phyloP scores from a whole-genome alignment of 2,329 filamentous ascomycete species.

The Aureobasidium subglaciale region DNA sequence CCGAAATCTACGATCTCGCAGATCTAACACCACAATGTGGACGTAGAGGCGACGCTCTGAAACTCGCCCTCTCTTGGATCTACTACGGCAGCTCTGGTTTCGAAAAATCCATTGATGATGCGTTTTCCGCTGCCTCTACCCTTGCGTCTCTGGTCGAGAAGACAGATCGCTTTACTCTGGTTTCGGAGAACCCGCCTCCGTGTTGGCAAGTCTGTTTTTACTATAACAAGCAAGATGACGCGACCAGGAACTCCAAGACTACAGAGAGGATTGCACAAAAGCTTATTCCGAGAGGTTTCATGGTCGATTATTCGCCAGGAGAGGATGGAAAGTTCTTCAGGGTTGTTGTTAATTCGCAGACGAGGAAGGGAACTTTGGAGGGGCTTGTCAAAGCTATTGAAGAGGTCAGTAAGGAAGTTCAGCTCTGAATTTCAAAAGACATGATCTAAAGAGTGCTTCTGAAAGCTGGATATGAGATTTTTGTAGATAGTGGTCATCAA shows the following conservation, averaged over 20 bases:
- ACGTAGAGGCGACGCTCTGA: slow-evolving; percentile 74
- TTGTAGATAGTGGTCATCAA: too few relatives aligned
- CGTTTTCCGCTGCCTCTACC: slow-evolving; percentile 63
- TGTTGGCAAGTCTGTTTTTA: slow-evolving; percentile 97
- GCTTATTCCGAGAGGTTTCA: slow-evolving; percentile 56
- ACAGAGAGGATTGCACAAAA: slow-evolving; percentile 50
- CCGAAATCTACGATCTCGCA: slow-evolving; percentile 77
- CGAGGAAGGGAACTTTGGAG: slow-evolving; percentile 53
- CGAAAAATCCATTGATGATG: slow-evolving; percentile 53
- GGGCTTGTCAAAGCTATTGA: slow-evolving; percentile 55
- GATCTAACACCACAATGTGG: slow-evolving; percentile 93
- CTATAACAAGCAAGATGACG: slow-evolving; percentile 51
- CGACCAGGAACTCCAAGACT: slow-evolving; percentile 44
- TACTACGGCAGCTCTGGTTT: slow-evolving; percentile 80
- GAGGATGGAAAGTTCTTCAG: slow-evolving; percentile 59
- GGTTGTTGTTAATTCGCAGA: slow-evolving; percentile 60
- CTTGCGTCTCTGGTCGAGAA: slow-evolving; percentile 55
- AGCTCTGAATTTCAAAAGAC: too few relatives aligned
- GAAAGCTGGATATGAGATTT: too few relatives aligned
- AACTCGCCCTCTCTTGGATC: slow-evolving; percentile 80
- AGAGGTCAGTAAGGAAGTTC: slow-evolving; percentile 34
- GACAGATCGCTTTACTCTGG: slow-evolving; percentile 58
- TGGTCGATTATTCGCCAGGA: slow-evolving; percentile 62
- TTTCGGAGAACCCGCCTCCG: slow-evolving; percentile 69
- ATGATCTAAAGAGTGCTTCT: too few relatives aligned